Evolutionary conservation across 1,139 yeast genomes (phyloP), one percentile per base, ranked within the genome.

Genomic region (Geotrichum klebahnii): DNA sequence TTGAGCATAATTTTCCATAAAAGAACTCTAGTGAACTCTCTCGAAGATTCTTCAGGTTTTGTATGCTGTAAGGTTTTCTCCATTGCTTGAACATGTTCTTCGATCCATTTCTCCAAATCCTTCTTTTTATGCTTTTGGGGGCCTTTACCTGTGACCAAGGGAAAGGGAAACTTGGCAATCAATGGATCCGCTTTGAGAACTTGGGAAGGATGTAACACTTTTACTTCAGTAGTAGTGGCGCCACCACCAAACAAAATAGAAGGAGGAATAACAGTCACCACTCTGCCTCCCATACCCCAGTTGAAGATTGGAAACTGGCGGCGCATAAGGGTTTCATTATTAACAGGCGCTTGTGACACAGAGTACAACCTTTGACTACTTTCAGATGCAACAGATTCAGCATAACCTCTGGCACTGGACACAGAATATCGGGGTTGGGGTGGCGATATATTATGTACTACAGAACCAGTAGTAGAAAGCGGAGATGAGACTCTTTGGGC

Each of bases 241-340:
- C 60, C 52, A 5, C 59, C 55, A 9, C 69, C 70, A 48, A 62
- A 65, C 1, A 67, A 61, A 37, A 67, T 60, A 12, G 60, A 53
- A 4, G 71, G 60, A 4, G 84, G 81, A 33, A 78, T 60, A 47
- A 74, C 71, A 34, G 71, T 69, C 1, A 75, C 74, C 17, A 77
- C 63, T 46, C 70, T 75, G 9, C 72, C 71, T 4, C 77, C 70
- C 34, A 72, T 68, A 43, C 86, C 78, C 86, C 95, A 89, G 51
- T 77, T 73, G 63, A 88, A 84, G 32, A 89, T 66, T 0, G 96
- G 96, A 65, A 84, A 85, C 63, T 87, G 96, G 52, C 86, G 72
- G 12, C 56, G 51, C 32, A 59, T 46, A 23, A 68, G 56, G 22
- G 64, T 60, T 47, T 73, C 74, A 41, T 60, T 60, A 24, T 61